Evolutionary conservation across 2,329 filamentous ascomycete species (phyloP).

Genomic region (Fusarium ramigenum): DNA sequence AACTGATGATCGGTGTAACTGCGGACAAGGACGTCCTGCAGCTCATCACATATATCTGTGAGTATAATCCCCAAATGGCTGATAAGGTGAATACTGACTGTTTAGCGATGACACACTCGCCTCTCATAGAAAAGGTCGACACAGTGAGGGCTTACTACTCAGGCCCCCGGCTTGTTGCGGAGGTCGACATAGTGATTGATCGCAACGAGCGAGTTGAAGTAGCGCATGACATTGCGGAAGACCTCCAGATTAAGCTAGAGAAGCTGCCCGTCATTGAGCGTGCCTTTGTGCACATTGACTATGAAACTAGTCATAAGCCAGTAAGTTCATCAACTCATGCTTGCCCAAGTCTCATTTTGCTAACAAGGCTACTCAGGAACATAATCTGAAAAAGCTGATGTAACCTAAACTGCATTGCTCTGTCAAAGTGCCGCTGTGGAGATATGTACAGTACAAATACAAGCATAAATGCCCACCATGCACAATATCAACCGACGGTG

Average conservation of each 20-base stretch:
- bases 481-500: neutral
- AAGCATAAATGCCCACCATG: neutral
- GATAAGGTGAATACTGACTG: neutral
- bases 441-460: neutral
- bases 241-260: slow-evolving; percentile 93
- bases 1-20: slow-evolving; percentile 88
- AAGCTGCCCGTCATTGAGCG: slow-evolving; percentile 89
- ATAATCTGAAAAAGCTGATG: neutral
- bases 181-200: slow-evolving; percentile 97
- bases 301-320: slow-evolving; percentile 96
- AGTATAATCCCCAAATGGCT: slow-evolving; percentile 47
- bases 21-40: slow-evolving; percentile 88
- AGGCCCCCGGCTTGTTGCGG: slow-evolving; percentile 87
- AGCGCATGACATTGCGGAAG: slow-evolving; percentile 94
- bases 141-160: slow-evolving; percentile 95
- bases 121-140: slow-evolving; percentile 63
- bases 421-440: neutral
- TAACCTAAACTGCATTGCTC: neutral
- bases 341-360: neutral
- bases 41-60: slow-evolving; percentile 88
- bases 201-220: slow-evolving; percentile 74
- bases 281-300: slow-evolving; percentile 98
- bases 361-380: neutral
- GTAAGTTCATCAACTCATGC: slow-evolving; percentile 45
- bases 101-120: neutral